A percentile compares a stretch with the other conserved stretches of the same genome.
Conservation (phyloP, 2,329 filamentous ascomycete genomes). For the Xylaria sp. region DNA sequence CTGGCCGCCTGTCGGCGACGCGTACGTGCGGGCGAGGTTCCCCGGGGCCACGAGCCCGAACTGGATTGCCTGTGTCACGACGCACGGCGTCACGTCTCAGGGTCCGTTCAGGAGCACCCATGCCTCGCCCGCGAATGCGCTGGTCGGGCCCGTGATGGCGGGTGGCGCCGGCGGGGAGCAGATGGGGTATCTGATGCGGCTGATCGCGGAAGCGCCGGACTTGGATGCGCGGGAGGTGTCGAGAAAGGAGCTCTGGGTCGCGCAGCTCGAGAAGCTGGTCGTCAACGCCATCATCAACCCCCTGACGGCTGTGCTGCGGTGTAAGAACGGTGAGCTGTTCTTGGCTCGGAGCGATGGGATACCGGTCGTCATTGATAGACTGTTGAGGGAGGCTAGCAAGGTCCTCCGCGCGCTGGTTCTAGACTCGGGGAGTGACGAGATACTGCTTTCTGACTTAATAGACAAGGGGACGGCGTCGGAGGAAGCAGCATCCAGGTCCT, state of each 20-base stretch:
- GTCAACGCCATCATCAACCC: conserved; percentile 86
- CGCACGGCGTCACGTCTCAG: conserved; percentile 65
- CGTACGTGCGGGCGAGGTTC: conserved; percentile 58
- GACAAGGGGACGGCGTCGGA: neutral
- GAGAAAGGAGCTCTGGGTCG: conserved; percentile 60
- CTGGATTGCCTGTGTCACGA: conserved; percentile 76
- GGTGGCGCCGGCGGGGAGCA: conserved; percentile 35
- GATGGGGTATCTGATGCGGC: conserved; percentile 54
- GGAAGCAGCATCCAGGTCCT: conserved; percentile 1
- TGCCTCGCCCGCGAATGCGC: conserved; percentile 61
- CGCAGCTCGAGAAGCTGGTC: conserved; percentile 88
- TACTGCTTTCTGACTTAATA: conserved; percentile 48
- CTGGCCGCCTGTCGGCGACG: conserved; percentile 63
- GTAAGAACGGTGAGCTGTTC: conserved; percentile 82
- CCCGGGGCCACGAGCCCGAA: conserved; percentile 61
- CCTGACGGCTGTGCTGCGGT: conserved; percentile 80
- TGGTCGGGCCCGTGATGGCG: conserved; percentile 59
- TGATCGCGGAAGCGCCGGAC: conserved; percentile 56
- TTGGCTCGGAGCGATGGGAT: conserved; percentile 63
- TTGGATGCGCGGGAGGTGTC: conserved; percentile 57
- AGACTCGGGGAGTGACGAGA: conserved; percentile 60
- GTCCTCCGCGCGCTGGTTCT: conserved; percentile 77
- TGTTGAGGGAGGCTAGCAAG: conserved; percentile 78
- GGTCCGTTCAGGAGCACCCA: conserved; percentile 64
- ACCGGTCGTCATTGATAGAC: conserved; percentile 70